These are phyloP conservation scores for Metahyphopichia silvanorum DNA, from an alignment of 805 yeast genomes.

Conservation along the genomic window DNA sequence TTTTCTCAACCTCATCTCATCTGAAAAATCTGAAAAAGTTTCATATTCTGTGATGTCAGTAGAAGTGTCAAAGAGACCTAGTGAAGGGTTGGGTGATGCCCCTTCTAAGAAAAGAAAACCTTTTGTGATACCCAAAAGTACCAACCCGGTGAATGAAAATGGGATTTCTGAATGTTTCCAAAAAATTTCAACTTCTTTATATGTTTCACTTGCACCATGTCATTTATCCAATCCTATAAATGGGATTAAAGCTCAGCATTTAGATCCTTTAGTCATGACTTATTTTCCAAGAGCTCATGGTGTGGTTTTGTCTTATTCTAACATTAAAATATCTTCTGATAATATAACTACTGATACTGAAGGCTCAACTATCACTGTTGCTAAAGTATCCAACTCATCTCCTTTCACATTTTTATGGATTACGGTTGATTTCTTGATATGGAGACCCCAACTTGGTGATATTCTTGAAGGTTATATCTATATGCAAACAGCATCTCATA, in stretches of 20 bases:
- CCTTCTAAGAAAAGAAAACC: conserved; percentile 13
- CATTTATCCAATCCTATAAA: conserved; percentile 64
- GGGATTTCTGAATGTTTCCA: conserved; percentile 71
- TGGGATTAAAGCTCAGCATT: conserved; percentile 84
- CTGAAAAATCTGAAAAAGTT: neutral
- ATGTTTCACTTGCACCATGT: conserved; percentile 86
- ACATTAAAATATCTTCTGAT: conserved; percentile 52
- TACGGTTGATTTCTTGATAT: conserved; percentile 73
- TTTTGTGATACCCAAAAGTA: conserved; percentile 18
- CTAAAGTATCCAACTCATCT: conserved; percentile 69
- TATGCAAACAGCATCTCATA: conserved; percentile 93
- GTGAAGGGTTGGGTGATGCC: neutral
- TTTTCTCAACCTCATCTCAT: neutral
- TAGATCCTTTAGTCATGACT: conserved; percentile 86
- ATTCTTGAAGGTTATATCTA: conserved; percentile 80
- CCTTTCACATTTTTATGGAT: conserved; percentile 92
- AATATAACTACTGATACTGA: conserved; percentile 35
- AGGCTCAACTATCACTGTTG: conserved; percentile 44
- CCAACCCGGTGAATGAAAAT: conserved; percentile 35
- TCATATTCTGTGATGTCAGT: conserved; percentile 1
- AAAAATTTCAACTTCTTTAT: conserved; percentile 55
- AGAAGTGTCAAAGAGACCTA: neutral
- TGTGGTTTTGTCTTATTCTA: conserved; percentile 76
- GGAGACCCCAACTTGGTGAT: conserved; percentile 92
- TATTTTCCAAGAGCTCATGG: conserved; percentile 73